A percentile compares a stretch with the other conserved stretches of the same genome.
These are phyloP conservation scores for Coprinopsis strossmayeri DNA, from an alignment of 768 basidiomycete genomes.

Conservation along the genomic window DNA sequence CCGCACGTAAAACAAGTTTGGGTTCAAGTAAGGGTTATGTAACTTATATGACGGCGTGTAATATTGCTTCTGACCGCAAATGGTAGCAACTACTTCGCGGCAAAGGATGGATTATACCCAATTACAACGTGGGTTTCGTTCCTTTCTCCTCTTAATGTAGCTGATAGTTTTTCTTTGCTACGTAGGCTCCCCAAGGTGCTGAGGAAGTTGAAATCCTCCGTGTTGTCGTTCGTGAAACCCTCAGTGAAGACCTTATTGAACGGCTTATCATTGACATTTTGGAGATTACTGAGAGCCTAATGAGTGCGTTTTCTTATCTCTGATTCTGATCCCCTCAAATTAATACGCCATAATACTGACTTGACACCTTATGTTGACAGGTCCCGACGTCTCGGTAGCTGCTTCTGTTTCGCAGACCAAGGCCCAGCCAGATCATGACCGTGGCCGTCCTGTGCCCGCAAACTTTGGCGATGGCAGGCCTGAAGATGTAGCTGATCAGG, in stretches of 20 bases:
- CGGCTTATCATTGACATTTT: conserved; percentile 46
- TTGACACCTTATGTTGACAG: conserved; percentile 20
- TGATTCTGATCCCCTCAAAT: neutral
- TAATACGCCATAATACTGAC: neutral
- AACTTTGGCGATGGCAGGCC: conserved; percentile 30
- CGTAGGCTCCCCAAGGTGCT: conserved; percentile 41
- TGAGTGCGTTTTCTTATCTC: conserved; percentile 27
- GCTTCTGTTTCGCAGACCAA: conserved; percentile 13
- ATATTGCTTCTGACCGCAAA: too few relatives aligned
- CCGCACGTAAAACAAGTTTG: conserved; percentile 48
- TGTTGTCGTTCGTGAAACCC: conserved; percentile 52
- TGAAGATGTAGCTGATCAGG: conserved; percentile 18
- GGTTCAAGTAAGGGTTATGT: conserved; percentile 39
- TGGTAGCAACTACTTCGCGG: conserved; percentile 36
- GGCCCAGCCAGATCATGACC: conserved; percentile 32
- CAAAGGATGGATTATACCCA: conserved; percentile 59
- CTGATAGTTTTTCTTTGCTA: neutral
- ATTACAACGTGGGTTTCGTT: conserved; percentile 36
- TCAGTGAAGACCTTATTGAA: conserved; percentile 47
- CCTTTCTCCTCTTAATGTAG: neutral
- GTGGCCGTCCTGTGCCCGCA: conserved; percentile 31
- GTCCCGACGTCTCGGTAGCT: conserved; percentile 8
- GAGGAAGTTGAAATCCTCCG: conserved; percentile 53
- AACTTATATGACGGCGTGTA: too few relatives aligned
- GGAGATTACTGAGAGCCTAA: conserved; percentile 39